Evolutionary conservation across 2,329 filamentous ascomycete genomes (phyloP).

Genomic region (Colletotrichum sp.): DNA sequence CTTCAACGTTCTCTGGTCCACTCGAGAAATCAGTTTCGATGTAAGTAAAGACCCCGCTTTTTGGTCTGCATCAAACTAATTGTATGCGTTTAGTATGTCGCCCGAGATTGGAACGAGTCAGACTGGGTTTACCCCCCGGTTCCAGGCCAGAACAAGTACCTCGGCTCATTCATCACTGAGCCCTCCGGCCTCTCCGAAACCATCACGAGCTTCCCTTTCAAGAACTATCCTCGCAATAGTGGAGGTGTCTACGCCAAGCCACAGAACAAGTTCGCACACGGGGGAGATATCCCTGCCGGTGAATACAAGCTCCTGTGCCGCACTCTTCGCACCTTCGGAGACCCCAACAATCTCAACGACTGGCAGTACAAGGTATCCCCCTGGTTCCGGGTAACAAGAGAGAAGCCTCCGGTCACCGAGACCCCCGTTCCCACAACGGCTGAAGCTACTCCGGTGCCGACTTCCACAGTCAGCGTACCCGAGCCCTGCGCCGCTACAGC

Average conservation of each 20-base stretch:
- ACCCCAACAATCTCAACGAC: slow-evolving; percentile 18
- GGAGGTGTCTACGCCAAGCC: neutral
- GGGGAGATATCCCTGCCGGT: slow-evolving; percentile 15
- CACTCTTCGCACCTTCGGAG: slow-evolving; percentile 24
- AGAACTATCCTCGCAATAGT: neutral
- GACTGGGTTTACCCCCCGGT: slow-evolving; percentile 10
- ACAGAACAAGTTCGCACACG: slow-evolving; percentile 11
- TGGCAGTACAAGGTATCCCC: slow-evolving; percentile 24
- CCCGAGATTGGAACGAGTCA: neutral
- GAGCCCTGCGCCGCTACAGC: neutral
- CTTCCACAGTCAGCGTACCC: neutral
- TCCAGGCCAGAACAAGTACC: slow-evolving; percentile 6
- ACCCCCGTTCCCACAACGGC: neutral
- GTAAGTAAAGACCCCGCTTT: neutral
- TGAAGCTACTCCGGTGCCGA: neutral
- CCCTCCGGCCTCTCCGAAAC: neutral
- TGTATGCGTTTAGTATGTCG: neutral
- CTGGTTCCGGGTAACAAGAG: slow-evolving; percentile 19
- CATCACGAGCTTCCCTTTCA: neutral
- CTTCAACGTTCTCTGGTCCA: slow-evolving; percentile 23
- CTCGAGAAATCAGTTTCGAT: slow-evolving; percentile 19
- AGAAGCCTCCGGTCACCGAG: neutral
- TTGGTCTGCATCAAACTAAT: neutral
- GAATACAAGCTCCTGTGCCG: slow-evolving; percentile 23
- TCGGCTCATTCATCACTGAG: neutral